These are phyloP conservation scores for Trametes cingulata DNA, from an alignment of 768 basidiomycete genomes.

Conservation along the genomic window DNA sequence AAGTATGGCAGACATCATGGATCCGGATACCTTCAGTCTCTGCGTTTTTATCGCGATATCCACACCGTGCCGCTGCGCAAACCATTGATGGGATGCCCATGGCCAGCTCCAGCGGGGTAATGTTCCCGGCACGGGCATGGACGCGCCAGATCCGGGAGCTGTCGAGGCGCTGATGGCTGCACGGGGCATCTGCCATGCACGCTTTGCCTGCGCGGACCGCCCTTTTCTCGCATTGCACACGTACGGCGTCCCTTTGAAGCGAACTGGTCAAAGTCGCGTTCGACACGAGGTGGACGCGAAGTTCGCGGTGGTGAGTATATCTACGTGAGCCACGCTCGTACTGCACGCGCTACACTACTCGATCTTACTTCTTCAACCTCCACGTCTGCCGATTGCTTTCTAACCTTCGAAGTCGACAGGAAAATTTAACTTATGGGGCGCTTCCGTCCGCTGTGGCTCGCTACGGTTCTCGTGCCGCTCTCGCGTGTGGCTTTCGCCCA, in stretches of 20 bases:
- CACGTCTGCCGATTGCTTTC: neutral
- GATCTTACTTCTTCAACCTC: neutral
- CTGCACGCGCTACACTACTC: no score
- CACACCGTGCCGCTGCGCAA: no score
- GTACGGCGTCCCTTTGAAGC: neutral
- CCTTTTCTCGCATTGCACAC: neutral
- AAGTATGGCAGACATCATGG: no score
- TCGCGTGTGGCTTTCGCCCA: neutral
- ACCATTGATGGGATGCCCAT: no score
- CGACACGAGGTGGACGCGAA: neutral
- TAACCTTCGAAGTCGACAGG: no score
- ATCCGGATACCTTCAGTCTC: no score
- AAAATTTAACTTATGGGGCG: slow-evolving; percentile 6
- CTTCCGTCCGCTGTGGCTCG: neutral
- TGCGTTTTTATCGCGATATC: no score
- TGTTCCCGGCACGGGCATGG: neutral
- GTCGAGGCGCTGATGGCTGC: neutral
- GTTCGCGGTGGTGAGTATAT: no score
- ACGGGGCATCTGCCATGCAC: neutral
- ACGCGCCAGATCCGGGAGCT: no score
- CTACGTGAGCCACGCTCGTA: no score
- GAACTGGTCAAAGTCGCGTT: neutral
- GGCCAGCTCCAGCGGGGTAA: slow-evolving; percentile 1
- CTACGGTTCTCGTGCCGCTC: neutral
- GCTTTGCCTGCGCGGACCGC: neutral